Conservation (phyloP, 2,329 filamentous ascomycete genomes). For the Monosporascus sp. region DNA sequence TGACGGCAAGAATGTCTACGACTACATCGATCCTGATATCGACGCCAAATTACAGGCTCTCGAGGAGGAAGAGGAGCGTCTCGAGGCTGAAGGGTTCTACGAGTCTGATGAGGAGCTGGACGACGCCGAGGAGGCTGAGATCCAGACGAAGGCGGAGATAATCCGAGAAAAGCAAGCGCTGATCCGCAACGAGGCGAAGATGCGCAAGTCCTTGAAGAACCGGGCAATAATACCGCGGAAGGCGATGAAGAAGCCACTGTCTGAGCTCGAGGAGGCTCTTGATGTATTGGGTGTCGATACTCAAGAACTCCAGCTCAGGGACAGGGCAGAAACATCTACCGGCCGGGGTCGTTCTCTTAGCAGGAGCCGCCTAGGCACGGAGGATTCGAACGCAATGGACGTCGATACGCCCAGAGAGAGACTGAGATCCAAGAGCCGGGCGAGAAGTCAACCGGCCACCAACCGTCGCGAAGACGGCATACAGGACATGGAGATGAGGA, state of each 20-base stretch:
- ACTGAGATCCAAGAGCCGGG: conserved; percentile 68
- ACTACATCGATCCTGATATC: conserved; percentile 96
- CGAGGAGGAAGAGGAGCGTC: conserved; percentile 90
- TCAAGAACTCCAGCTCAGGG: conserved; percentile 65
- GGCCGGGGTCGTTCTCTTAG: conserved; percentile 66
- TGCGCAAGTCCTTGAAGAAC: conserved; percentile 97
- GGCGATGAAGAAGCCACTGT: conserved; percentile 72
- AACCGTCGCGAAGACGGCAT: conserved; percentile 78
- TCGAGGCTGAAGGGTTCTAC: conserved; percentile 90
- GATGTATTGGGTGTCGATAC: conserved; percentile 83
- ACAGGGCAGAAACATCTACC: conserved; percentile 55
- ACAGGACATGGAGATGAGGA: conserved; percentile 56
- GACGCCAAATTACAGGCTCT: conserved; percentile 85
- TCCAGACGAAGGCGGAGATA: conserved; percentile 84
- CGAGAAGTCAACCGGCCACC: conserved; percentile 52
- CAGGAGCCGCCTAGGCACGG: conserved; percentile 56
- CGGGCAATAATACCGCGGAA: conserved; percentile 86
- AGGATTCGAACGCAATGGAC: conserved; percentile 72
- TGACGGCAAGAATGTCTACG: conserved; percentile 95
- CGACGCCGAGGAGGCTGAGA: conserved; percentile 82
- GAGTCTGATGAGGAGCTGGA: conserved; percentile 78
- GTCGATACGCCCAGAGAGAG: conserved; percentile 56
- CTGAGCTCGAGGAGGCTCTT: conserved; percentile 80
- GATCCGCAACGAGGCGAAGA: conserved; percentile 89
- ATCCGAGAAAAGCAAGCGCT: conserved; percentile 92